A percentile compares a stretch with the other conserved stretches of the same genome.
These are phyloP conservation scores for Cetradonia linearis DNA, from an alignment of 495 filamentous ascomycete species.

Conservation along the genomic window DNA sequence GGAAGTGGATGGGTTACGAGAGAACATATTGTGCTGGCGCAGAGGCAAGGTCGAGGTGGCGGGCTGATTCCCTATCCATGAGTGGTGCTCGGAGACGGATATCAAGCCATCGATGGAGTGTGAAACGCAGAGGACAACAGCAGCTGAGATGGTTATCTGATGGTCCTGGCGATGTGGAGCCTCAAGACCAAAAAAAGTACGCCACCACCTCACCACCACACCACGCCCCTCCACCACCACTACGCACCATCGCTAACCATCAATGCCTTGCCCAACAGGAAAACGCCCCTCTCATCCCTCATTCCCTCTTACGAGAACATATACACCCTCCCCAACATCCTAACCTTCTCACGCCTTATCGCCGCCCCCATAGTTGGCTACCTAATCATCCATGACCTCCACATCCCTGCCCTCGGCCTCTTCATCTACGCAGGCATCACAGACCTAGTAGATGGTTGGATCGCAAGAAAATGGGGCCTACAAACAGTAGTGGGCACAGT, in stretches of 20 bases:
- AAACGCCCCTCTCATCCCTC: conserved; percentile 37
- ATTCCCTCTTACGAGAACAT: conserved; percentile 73
- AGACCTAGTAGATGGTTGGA: conserved; percentile 84
- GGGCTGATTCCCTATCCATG: not conserved
- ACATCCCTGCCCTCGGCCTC: conserved; percentile 64
- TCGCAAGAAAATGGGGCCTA: conserved; percentile 75
- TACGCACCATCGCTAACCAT: not conserved
- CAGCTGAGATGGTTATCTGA: conserved; percentile 1
- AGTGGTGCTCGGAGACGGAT: not conserved
- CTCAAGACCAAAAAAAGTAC: not conserved
- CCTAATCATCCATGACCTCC: conserved; percentile 72
- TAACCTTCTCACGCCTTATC: conserved; percentile 78
- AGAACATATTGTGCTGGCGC: not conserved
- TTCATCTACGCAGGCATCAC: conserved; percentile 89
- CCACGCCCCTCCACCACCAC: not conserved
- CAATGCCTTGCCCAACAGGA: not conserved
- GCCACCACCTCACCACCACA: not conserved
- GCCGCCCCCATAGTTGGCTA: conserved; percentile 83
- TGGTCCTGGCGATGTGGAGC: not conserved
- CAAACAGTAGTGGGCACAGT: conserved; percentile 94
- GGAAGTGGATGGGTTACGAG: not conserved
- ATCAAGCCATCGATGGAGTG: not conserved
- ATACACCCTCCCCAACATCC: conserved; percentile 85
- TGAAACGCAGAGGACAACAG: not conserved
- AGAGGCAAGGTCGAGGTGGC: not conserved